These are phyloP conservation scores for Eucalyptus curtisii DNA, from an alignment of 345 rosid species.

Conservation along the genomic window DNA sequence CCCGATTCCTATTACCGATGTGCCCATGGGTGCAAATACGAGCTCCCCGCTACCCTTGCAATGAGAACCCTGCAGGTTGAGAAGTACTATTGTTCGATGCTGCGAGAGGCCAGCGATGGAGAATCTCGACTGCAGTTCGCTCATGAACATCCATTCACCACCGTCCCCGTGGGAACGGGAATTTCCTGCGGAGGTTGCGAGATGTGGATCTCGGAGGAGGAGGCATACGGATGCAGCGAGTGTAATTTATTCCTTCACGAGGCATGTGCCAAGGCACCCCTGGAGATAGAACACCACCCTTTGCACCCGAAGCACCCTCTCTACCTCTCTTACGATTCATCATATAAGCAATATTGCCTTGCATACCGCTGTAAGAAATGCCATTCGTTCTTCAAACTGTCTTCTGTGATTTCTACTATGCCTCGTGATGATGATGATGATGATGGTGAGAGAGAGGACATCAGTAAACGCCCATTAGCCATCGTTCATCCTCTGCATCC, in stretches of 20 bases:
- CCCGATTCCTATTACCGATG: neutral
- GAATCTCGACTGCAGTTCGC: neutral
- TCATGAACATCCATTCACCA: neutral
- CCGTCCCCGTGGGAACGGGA: neutral
- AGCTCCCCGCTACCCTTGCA: no score
- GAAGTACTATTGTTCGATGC: neutral
- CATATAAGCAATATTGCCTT: rapidly evolving
- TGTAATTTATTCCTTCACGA: no score
- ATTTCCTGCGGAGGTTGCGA: rapidly evolving
- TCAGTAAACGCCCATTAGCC: neutral
- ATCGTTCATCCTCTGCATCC: neutral
- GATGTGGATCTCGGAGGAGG: no score
- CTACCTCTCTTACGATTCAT: neutral
- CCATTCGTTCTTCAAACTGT: rapidly evolving
- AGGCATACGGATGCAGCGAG: no score
- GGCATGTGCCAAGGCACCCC: no score
- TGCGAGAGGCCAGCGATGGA: neutral
- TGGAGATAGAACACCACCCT: no score
- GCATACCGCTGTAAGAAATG: neutral
- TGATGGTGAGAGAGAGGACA: neutral
- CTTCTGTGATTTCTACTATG: neutral
- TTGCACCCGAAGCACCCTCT: no score
- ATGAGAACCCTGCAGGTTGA: neutral
- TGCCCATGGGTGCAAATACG: rapidly evolving
- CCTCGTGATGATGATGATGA: neutral